Evolutionary conservation across 257 asterid genomes (phyloP), one percentile per base, ranked within the genome.

Genomic region (Penstemon newberryi): DNA sequence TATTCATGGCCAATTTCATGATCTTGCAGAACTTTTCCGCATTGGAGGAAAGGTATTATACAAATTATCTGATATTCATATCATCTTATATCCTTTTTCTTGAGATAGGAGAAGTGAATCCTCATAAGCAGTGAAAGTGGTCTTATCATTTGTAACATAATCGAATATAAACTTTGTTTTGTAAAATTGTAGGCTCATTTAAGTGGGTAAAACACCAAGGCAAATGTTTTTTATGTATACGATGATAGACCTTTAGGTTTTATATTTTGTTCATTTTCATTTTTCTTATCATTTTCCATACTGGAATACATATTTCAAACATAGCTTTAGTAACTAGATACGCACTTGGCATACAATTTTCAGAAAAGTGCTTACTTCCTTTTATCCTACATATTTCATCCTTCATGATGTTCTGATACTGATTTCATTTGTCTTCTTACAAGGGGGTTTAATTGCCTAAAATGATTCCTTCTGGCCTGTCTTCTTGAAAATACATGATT

Each of bases 1-100:
- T 80, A 85, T 85, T 77, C 91, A 85, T 73, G 91, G 91, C 59
- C 88, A 85, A 70, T 85, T 85, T 73, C 91, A 85, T 73, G 91
- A 85, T 77, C 88, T 85, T 49, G 88, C 86, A 0, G 88, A 85
- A 79, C 86, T 85, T 40, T 83, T 85, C 77, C 87, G 84, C 67
- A 85, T 85, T 61, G 91, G 91, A 72, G 91, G 91, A 70, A 85
- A 83, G 91, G 91, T 85, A 83, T 36, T 66, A 15, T 15, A 38
- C 53, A 39, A 56, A 66, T 55, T 37, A 54, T 59, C 51, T 60
- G 43, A 62, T 15, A 36, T 37, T 60, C 13, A 38, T 63, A 53
- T 77, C 55, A 49, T 68, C n/a, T 3, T 25, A 7, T 79, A 15
- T 33, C 19, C 42, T 57, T 63, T 8, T 39, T 58, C 37, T 45